Base-by-base conservation (phyloP, 768 basidiomycete species). In the Floccularia luteovirens region DNA sequence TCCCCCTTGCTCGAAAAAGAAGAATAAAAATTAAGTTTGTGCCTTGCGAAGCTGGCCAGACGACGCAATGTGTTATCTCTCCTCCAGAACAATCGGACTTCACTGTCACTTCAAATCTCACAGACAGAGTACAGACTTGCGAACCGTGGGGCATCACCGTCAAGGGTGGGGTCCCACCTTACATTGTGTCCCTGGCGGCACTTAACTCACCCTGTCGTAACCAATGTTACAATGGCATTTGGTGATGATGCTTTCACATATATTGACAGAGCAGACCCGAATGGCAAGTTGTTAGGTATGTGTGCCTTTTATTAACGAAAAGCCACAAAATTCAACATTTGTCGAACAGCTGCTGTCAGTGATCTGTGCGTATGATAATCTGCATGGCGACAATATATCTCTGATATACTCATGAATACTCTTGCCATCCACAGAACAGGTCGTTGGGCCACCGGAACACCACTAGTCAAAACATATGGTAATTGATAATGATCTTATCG, bases 91-190 rank as follows among this genome's bases (percentile, higher is more conserved):
- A 48, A 3, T 48, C 54, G 3, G 38, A 56, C 13, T 63, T 68
- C 38, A 63, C 54, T 0, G 53, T 71, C 14, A 43, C 53, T 4
- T 50, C 61, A 12, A 69, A 66, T 43, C 52, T 62, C 19, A 62
- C 66, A 5, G 48, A 41, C 7, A 46, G 49, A 1, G 34, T 70
- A 3, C 43, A 48, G 11, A 65, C 69, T 13, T 74, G 70, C 42
- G 50, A 64, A 24, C 59, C 60, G 4, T 69, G 69, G 67, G 61
- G 65, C 2, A 44, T 69, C 8, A 58, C 52, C 5, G 55, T 70
- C 40, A 56, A 44, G 4, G 69, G 66, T 17, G 69, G 67, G 11
- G 50, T 50, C 2, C 59, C 61, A 28, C 74, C 70, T 1, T 70
- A 69, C 49, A 60, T 51, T 12, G 41, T 72, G 8, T 57, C 60